These are phyloP conservation scores for Nakaseomyces nivariensis DNA, from an alignment of 1,139 yeast species.

Conservation along the genomic window DNA sequence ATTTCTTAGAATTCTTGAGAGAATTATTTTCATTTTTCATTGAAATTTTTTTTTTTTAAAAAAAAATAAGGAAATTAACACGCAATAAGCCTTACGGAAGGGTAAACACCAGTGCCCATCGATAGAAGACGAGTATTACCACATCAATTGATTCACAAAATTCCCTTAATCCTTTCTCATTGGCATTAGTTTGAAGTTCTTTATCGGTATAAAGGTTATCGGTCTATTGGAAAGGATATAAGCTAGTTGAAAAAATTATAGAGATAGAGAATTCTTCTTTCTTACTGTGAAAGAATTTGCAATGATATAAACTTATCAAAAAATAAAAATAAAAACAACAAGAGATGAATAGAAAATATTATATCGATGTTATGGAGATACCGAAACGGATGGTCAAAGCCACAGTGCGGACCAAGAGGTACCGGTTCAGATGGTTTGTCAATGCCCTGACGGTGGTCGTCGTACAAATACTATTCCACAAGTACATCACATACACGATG, in stretches of 20 bases:
- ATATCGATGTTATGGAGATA: background rate
- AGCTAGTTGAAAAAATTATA: background rate
- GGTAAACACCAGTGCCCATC: too few relatives aligned
- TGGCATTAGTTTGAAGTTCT: background rate
- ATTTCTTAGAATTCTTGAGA: too few relatives aligned
- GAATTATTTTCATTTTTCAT: too few relatives aligned
- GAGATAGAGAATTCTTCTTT: background rate
- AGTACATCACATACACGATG: background rate
- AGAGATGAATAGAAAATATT: background rate
- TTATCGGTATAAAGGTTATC: background rate
- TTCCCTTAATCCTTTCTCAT: too few relatives aligned
- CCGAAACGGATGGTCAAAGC: background rate
- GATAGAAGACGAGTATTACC: too few relatives aligned
- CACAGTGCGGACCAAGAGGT: background rate
- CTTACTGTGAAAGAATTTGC: background rate
- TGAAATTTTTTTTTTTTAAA: too few relatives aligned
- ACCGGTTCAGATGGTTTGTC: background rate
- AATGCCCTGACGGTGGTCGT: background rate
- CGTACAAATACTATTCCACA: background rate
- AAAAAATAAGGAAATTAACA: too few relatives aligned
- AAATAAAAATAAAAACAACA: background rate
- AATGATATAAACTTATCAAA: background rate
- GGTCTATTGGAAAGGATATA: background rate
- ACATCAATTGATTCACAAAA: too few relatives aligned
- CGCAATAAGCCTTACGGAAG: too few relatives aligned